Evolutionary conservation across 2,329 filamentous ascomycete species (phyloP).

Genomic region (Amphichorda felina): DNA sequence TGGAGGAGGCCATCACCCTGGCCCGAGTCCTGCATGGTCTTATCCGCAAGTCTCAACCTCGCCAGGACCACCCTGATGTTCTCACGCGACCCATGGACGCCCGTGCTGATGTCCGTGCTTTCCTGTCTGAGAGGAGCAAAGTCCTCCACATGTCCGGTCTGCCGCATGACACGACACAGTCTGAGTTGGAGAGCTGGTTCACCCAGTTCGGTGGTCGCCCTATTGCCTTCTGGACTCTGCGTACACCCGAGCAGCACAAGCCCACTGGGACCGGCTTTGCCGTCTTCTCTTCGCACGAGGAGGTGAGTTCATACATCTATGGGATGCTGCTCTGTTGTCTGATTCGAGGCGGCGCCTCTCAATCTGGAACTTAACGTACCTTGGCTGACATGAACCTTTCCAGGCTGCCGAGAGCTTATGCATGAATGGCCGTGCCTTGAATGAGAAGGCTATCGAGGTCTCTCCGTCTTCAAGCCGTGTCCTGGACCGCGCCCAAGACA

Average conservation of each 20-base stretch:
- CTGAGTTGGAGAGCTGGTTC: constrained; percentile 98
- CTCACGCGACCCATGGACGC: constrained; percentile 94
- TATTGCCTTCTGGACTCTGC: constrained; percentile 97
- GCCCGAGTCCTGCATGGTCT: constrained; percentile 84
- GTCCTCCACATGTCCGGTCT: constrained; percentile 96
- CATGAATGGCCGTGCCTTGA: constrained; percentile 97
- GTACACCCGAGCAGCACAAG: constrained; percentile 97
- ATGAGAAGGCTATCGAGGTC: constrained; percentile 98
- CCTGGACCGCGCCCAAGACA: constrained; percentile 87
- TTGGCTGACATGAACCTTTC: not conserved
- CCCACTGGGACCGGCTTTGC: constrained; percentile 98
- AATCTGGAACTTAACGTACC: too few species aligned
- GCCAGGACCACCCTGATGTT: constrained; percentile 89
- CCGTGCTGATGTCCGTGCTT: constrained; percentile 88
- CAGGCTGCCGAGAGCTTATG: constrained; percentile 94
- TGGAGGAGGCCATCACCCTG: constrained; percentile 94
- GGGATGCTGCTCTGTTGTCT: not conserved
- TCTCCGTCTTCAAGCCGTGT: constrained; percentile 96
- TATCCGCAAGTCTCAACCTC: constrained; percentile 90
- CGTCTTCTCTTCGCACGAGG: constrained; percentile 97
- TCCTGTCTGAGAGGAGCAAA: constrained; percentile 92
- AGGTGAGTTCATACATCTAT: constrained; percentile 62
- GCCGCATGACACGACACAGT: constrained; percentile 96
- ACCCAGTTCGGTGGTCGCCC: constrained; percentile 96
- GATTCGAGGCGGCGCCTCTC: not conserved